phyloP scores from a whole-genome alignment of 2,329 filamentous ascomycete species.

The Trichophyton rubrum region DNA sequence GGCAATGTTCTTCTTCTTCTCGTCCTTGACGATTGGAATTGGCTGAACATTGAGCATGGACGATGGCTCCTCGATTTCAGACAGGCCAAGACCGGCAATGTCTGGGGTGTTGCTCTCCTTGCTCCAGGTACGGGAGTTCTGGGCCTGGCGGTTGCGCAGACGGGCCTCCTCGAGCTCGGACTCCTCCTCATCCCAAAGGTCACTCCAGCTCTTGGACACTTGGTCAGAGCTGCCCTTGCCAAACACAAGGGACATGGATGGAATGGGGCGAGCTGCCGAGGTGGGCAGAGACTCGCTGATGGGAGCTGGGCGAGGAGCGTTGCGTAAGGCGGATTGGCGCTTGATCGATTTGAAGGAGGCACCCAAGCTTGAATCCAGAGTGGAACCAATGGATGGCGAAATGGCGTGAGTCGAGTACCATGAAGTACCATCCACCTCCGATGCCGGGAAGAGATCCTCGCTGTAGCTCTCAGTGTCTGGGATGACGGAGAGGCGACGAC shows the following conservation, averaged over 20 bases:
- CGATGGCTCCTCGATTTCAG: slow-evolving; percentile 41
- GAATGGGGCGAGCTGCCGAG: slow-evolving; percentile 47
- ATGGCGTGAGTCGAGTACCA: slow-evolving; percentile 69
- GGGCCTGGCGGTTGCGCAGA: slow-evolving; percentile 46
- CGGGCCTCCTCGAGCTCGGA: slow-evolving; percentile 49
- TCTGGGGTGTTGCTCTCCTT: slow-evolving; percentile 53
- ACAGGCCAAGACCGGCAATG: slow-evolving; percentile 38
- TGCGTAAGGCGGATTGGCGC: slow-evolving; percentile 29
- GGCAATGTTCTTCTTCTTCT: slow-evolving; percentile 23
- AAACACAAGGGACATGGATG: slow-evolving; percentile 67
- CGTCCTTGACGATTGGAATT: slow-evolving; percentile 18
- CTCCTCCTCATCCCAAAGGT: slow-evolving; percentile 94
- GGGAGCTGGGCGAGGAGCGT: slow-evolving; percentile 50
- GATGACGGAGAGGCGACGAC: slow-evolving; percentile 77
- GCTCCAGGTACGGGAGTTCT: slow-evolving; percentile 67
- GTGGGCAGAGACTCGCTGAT: slow-evolving; percentile 66
- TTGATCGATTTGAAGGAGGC: slow-evolving; percentile 66
- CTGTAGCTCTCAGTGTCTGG: slow-evolving; percentile 63
- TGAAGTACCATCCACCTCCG: slow-evolving; percentile 50
- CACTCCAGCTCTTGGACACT: slow-evolving; percentile 98
- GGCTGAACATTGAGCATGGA: slow-evolving; percentile 39
- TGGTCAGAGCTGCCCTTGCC: slow-evolving; percentile 57
- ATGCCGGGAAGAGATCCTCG: slow-evolving; percentile 75
- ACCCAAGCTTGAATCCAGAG: slow-evolving; percentile 70
- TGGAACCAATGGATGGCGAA: slow-evolving; percentile 71